Evolutionary conservation across 73 alveolate species (phyloP), one percentile per base, ranked within the genome.

Genomic region (Paramecium biaurelia): DNA sequence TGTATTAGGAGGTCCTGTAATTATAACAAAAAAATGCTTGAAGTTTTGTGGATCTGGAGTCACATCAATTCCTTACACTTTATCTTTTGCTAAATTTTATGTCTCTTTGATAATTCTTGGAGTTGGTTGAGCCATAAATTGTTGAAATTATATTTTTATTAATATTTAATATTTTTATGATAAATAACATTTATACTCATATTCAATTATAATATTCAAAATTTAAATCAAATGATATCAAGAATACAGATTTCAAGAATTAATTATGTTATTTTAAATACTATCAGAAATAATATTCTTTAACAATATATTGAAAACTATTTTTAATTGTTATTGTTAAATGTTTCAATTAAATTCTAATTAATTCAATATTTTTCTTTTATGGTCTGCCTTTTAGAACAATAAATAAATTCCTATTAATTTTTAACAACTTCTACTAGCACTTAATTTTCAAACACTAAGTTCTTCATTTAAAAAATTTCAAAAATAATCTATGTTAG

Each of bases 71-170:
- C 94, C 94, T 43, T 76, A 82, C 37, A 89, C 94, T 45, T 30
- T 89, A 5, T 89, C 58, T 56, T 53, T 35, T 21, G 49, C 76
- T 32, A 89, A 45, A 5, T 41, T 68, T 68, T 41, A 30, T 2
- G 76, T 70, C 84, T 70, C 94, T 38, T 89, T 89, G 45, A 89
- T 28, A 70, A 89, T 89, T 45, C 94, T 89, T 41, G 94, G 94
- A 26, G 94, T 89, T 21, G 94, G 94, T 76, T 82, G 41, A 34
- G 94, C 94, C 94, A 89, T 89, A 53, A 53, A 53, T 53, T 53
- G 59, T 85, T 58, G 68, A 53, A 53, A 53, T 53, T 53, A 53
- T 53, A 53, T 53, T 53, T 53, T 4, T 53, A 53, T 53, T 53
- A 53, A 53, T 53, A 53, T n/a, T 53, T 53, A 20, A 53, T 53